Evolutionary conservation across 2,329 filamentous ascomycete genomes (phyloP).

Genomic region (Onygenales sp.): DNA sequence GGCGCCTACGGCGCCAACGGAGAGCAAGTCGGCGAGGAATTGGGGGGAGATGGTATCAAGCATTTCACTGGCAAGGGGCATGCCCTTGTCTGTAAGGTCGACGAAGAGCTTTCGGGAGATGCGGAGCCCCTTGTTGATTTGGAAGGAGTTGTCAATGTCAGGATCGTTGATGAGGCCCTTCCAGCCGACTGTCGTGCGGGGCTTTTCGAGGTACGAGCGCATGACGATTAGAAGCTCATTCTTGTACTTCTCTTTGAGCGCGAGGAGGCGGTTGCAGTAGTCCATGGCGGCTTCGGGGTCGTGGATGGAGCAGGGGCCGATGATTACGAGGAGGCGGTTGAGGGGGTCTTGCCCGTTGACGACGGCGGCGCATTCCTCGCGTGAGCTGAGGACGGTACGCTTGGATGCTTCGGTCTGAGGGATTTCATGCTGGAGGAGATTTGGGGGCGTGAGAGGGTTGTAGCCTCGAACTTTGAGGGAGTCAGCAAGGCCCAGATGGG

Average conservation of each 20-base stretch:
- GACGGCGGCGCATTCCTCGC: constrained; percentile 51
- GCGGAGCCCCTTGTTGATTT: constrained; percentile 95
- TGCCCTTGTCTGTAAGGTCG: constrained; percentile 80
- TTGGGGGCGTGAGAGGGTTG: constrained; percentile 85
- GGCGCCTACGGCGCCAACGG: constrained; percentile 88
- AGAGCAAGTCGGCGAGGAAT: constrained; percentile 86
- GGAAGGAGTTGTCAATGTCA: constrained; percentile 95
- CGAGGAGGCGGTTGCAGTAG: constrained; percentile 78
- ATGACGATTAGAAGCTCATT: constrained; percentile 90
- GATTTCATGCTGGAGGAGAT: constrained; percentile 93
- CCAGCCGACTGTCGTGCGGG: constrained; percentile 94
- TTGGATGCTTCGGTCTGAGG: constrained; percentile 36
- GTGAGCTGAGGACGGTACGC: constrained; percentile 48
- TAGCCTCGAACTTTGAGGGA: constrained; percentile 62
- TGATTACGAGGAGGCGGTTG: constrained; percentile 62
- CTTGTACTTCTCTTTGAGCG: constrained; percentile 77
- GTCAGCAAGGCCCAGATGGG: background rate
- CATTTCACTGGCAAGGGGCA: constrained; percentile 97
- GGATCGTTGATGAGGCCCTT: constrained; percentile 98
- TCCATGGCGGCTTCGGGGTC: constrained; percentile 83
- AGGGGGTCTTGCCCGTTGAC: constrained; percentile 50
- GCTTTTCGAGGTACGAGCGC: constrained; percentile 98
- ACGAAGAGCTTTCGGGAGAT: constrained; percentile 84
- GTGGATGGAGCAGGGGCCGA: constrained; percentile 96
- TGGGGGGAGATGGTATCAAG: constrained; percentile 96